phyloP scores from a whole-genome alignment of 768 basidiomycete genomes.

The Trametes cingulata region DNA sequence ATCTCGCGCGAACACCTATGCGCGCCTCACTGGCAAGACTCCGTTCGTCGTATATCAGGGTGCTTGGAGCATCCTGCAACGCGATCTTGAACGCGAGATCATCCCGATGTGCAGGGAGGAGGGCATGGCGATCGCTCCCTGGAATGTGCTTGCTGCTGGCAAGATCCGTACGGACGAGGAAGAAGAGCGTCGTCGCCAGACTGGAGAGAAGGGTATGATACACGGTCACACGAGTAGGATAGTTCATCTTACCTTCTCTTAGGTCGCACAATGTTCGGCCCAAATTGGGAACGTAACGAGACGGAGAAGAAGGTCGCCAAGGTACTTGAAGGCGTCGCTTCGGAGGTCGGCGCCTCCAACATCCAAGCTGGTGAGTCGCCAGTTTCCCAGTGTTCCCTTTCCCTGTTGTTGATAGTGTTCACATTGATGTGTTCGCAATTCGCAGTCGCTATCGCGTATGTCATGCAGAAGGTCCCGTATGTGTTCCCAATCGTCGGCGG shows the following conservation, averaged over 20 bases:
- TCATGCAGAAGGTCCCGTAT: slow-evolving; percentile 29
- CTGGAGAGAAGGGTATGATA: slow-evolving; percentile 25
- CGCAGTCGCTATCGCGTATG: slow-evolving; percentile 24
- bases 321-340: slow-evolving; percentile 49
- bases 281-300: slow-evolving; percentile 35
- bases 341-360: slow-evolving; percentile 41
- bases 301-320: slow-evolving; percentile 34
- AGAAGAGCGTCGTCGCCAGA: slow-evolving; percentile 28
- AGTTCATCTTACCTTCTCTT: slow-evolving; percentile 29
- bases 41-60: slow-evolving; percentile 44
- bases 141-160: slow-evolving; percentile 40
- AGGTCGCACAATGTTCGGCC: slow-evolving; percentile 28
- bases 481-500: slow-evolving; percentile 19
- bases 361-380: background rate
- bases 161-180: slow-evolving; percentile 37
- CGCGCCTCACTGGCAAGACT: slow-evolving; percentile 35
- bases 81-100: slow-evolving; percentile 44
- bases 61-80: slow-evolving; percentile 24
- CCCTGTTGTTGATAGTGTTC: no score
- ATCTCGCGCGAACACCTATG: slow-evolving; percentile 36
- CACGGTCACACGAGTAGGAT: slow-evolving; percentile 23
- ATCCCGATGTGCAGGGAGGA: slow-evolving; percentile 27
- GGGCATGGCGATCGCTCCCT: slow-evolving; percentile 39
- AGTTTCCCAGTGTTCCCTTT: no score
- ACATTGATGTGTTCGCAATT: background rate